A percentile compares a stretch with the other conserved stretches of the same genome.
phyloP scores from a whole-genome alignment of 129 eudicot species.

The Tagetes patula region DNA sequence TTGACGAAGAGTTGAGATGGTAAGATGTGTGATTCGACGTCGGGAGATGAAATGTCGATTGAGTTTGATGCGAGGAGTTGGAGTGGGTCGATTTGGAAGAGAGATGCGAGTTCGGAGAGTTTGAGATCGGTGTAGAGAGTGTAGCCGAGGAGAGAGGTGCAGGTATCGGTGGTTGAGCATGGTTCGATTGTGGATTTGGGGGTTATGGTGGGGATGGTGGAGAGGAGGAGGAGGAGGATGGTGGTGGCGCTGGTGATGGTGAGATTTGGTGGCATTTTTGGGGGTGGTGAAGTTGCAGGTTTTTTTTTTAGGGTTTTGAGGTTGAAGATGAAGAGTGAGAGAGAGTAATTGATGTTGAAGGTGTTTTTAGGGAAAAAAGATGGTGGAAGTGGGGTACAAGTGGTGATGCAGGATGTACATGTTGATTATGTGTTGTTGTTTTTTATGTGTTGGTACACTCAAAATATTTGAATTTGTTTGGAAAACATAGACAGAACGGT shows the following conservation, averaged over 20 bases:
- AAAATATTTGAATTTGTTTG: too few species aligned
- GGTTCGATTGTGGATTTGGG: constrained; percentile 96
- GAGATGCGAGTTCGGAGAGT: constrained; percentile 82
- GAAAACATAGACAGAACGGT: too few species aligned
- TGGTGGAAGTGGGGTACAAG: constrained; percentile 26
- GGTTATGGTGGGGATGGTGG: constrained; percentile 27
- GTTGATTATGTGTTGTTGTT: background rate
- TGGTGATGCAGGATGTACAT: background rate
- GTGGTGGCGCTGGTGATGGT: constrained; percentile 12
- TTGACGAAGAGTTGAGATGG: constrained; percentile 74
- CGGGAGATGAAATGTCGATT: constrained; percentile 76
- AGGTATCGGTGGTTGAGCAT: constrained; percentile 73
- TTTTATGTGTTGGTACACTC: too few species aligned
- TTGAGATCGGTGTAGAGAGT: constrained; percentile 93
- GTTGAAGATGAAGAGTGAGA: background rate
- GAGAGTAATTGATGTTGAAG: constrained; percentile 17
- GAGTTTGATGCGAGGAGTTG: constrained; percentile 69
- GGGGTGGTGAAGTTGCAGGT: constrained; percentile 19
- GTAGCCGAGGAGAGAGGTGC: constrained; percentile 78
- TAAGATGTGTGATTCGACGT: constrained; percentile 88
- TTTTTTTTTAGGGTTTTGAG: constrained; percentile 23
- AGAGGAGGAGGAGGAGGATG: constrained; percentile 36
- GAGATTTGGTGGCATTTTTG: constrained; percentile 23
- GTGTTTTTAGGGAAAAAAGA: constrained; percentile 19
- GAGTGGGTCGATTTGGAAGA: constrained; percentile 81